Conservation (phyloP, 768 basidiomycete species). For the Dentipellis sp. region DNA sequence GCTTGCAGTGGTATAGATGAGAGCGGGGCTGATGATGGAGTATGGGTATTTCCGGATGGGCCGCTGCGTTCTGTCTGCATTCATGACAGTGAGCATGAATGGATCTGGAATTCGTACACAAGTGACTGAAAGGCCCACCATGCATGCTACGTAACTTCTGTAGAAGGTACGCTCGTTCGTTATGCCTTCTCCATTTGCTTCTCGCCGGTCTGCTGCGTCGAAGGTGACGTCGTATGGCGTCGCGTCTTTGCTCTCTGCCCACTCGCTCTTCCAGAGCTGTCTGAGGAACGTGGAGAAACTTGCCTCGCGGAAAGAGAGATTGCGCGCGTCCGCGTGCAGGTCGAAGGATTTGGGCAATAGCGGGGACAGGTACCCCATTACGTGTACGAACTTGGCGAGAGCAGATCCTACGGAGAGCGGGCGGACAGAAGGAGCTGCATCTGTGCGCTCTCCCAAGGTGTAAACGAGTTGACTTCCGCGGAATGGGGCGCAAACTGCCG, state of each 20-base stretch:
- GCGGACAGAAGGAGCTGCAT: slow-evolving; percentile 31
- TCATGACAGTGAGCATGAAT: neutral
- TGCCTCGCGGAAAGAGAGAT: slow-evolving; percentile 29
- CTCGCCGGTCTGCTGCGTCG: slow-evolving; percentile 33
- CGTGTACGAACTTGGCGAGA: slow-evolving; percentile 30
- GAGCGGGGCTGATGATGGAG: neutral
- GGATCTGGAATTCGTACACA: too few species aligned
- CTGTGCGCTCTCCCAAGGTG: slow-evolving; percentile 31
- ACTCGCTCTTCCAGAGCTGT: slow-evolving; percentile 37
- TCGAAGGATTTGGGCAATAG: slow-evolving; percentile 29
- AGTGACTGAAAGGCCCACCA: slow-evolving; percentile 21
- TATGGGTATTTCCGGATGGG: neutral
- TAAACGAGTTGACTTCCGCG: slow-evolving; percentile 41
- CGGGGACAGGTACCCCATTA: slow-evolving; percentile 35
- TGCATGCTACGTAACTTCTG: slow-evolving; percentile 29
- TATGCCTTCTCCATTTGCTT: slow-evolving; percentile 27
- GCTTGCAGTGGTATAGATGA: slow-evolving; percentile 17
- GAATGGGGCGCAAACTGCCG: slow-evolving; percentile 36
- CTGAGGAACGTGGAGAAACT: slow-evolving; percentile 24
- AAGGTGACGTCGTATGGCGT: slow-evolving; percentile 40
- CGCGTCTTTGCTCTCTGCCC: slow-evolving; percentile 38
- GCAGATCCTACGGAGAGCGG: slow-evolving; percentile 31
- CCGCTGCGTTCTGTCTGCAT: neutral
- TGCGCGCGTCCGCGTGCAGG: slow-evolving; percentile 34
- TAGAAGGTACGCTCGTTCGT: slow-evolving; percentile 31